Evolutionary conservation across 2,329 filamentous ascomycete species (phyloP).

Genomic region (Stachybotrys chartarum): DNA sequence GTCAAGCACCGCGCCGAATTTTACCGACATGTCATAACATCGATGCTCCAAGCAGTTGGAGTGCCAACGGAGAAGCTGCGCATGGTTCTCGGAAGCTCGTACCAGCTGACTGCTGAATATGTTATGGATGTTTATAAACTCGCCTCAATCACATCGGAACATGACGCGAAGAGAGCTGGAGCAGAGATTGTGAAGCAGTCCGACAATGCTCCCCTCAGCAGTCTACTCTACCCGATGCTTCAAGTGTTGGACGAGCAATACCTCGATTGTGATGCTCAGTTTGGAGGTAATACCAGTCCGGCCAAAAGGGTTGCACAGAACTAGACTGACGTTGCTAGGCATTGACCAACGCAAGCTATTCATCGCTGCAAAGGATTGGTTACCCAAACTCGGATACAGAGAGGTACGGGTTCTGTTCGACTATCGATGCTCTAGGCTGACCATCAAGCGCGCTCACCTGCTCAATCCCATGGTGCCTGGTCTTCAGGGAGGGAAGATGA

Average conservation of each 20-base stretch:
- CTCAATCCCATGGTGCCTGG: conserved; percentile 79
- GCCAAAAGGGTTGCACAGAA: background rate
- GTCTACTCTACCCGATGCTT: conserved; percentile 42
- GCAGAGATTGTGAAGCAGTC: conserved; percentile 94
- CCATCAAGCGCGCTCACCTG: conserved; percentile 27
- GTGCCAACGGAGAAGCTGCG: conserved; percentile 72
- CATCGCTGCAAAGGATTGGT: conserved; percentile 72
- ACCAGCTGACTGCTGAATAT: conserved; percentile 69
- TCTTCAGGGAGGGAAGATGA: conserved; percentile 81
- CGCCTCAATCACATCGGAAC: conserved; percentile 61
- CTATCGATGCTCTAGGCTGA: conserved; percentile 3
- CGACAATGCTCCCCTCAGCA: conserved; percentile 60
- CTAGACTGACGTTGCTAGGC: conserved; percentile 14
- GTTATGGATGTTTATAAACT: conserved; percentile 85
- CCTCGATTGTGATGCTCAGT: conserved; percentile 80
- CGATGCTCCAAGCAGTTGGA: conserved; percentile 67
- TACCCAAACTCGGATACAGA: conserved; percentile 80
- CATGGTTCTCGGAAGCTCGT: conserved; percentile 79
- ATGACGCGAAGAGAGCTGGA: conserved; percentile 83
- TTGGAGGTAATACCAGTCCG: conserved; percentile 50
- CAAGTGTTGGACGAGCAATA: conserved; percentile 90
- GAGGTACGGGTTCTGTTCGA: conserved; percentile 31
- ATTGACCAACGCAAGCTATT: conserved; percentile 88
- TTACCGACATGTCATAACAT: conserved; percentile 71
- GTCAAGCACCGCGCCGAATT: conserved; percentile 76